These are phyloP conservation scores for Xylaria acuta DNA, from an alignment of 495 filamentous ascomycete species.

Conservation along the genomic window DNA sequence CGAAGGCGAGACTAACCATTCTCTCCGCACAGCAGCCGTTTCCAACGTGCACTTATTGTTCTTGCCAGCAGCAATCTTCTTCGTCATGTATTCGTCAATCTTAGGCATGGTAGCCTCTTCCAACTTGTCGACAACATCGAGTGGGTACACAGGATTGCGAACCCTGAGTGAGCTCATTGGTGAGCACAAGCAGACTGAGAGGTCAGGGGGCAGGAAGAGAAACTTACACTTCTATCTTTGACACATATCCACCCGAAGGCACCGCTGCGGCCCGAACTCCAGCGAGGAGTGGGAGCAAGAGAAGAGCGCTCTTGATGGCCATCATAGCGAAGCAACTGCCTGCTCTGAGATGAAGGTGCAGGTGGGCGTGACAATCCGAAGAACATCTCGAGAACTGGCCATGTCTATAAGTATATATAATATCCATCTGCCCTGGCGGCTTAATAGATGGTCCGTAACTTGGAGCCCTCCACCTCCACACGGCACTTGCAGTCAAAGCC, in stretches of 20 bases:
- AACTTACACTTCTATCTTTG: conserved; percentile 45
- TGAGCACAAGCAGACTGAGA: conserved; percentile 18
- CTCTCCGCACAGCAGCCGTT: conserved; percentile 54
- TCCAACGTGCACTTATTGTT: conserved; percentile 56
- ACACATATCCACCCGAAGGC: conserved; percentile 33
- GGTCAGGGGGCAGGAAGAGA: not conserved
- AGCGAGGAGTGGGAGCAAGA: conserved; percentile 44
- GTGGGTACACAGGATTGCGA: conserved; percentile 46
- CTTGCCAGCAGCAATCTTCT: conserved; percentile 44
- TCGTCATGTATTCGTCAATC: conserved; percentile 44
- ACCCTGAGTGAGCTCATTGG: conserved; percentile 16
- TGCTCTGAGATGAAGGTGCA: conserved; percentile 26
- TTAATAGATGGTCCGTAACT: conserved; percentile 36
- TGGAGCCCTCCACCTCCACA: conserved; percentile 35
- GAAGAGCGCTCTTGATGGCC: conserved; percentile 40
- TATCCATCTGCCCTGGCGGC: conserved; percentile 34
- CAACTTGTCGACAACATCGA: conserved; percentile 49
- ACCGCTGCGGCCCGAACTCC: conserved; percentile 35
- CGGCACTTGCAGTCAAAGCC: conserved; percentile 37
- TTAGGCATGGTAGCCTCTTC: conserved; percentile 46
- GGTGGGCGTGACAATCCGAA: conserved; percentile 15
- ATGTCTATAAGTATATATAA: conserved; percentile 36
- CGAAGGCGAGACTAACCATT: conserved; percentile 49
- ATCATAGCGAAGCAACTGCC: conserved; percentile 41
- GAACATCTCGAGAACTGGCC: conserved; percentile 12